Base-by-base conservation (phyloP, 306 rosid species). In the Cucurbita argyrosperma region DNA sequence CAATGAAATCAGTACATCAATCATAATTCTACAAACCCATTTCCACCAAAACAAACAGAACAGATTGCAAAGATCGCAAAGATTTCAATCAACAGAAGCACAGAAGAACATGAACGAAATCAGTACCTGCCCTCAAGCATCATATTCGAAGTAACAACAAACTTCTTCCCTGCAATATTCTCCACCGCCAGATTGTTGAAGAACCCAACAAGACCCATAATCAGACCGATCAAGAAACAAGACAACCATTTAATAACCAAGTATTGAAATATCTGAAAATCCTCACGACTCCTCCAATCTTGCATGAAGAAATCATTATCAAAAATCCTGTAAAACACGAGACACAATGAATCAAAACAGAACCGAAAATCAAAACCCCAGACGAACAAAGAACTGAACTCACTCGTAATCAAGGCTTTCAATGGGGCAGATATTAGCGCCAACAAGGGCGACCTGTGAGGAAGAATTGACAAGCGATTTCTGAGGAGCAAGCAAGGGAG, bases 361-460 rank as follows among this genome's bases (percentile, higher is more conserved):
- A 21, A 21, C 23, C 23, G 23, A 21, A 21, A 21, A 21, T 21
- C 23, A 21, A 21, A 21, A 21, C 23, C 23, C 23, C 23, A 21
- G 23, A 21, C 53, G 45, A 66, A 58, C 64, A 58, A 58, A 58
- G 4, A 23, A 57, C 15, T 57, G 3, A 62, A 76, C 86, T 10
- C 23, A 91, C 97, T 95, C 99, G 58, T 91, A 95, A 67, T 95
- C 99, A 35, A 95, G 99, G 86, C 99, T 95, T 76, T 95, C 97
- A 72, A 95, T 84, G 4, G 99, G 99, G 80, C 90, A 81, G 82
- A 95, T 92, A 76, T 88, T 86, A 86, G 92, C 78, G 47, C 99
- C 99, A 50, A 95, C 96, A 50, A 95, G 82, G 42, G 99, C 99
- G 46, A 91, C 97, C 80, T 95, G 99, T 4, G 99, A 95, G 1